These are phyloP conservation scores for Fusarium avenaceum DNA, from an alignment of 2,329 filamentous ascomycete species.

Conservation along the genomic window DNA sequence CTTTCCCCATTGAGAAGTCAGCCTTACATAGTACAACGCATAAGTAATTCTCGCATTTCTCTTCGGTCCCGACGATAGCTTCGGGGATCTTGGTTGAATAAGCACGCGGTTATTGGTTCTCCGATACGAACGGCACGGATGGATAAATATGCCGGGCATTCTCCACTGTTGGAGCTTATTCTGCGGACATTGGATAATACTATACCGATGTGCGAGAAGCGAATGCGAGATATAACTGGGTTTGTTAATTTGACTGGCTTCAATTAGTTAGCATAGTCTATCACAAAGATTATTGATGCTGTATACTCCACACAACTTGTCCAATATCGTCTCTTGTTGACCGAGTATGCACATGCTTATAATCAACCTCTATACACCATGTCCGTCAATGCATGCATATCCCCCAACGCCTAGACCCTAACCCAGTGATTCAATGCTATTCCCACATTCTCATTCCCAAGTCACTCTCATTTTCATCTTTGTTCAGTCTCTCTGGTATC, in stretches of 20 bases:
- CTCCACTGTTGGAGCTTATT: slow-evolving; percentile 23
- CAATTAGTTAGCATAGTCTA: too few relatives aligned
- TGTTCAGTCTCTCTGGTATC: slow-evolving; percentile 1
- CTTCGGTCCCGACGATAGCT: slow-evolving; percentile 19
- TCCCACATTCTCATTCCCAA: neutral
- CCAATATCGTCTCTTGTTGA: neutral
- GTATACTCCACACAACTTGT: neutral
- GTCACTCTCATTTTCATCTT: slow-evolving; percentile 8
- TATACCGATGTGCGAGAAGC: neutral
- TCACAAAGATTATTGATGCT: too few relatives aligned
- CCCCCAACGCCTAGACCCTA: slow-evolving; percentile 37
- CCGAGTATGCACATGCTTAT: slow-evolving; percentile 3
- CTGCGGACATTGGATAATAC: neutral
- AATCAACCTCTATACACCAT: neutral
- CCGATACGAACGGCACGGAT: slow-evolving; percentile 26
- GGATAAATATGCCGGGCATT: slow-evolving; percentile 30
- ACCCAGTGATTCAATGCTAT: slow-evolving; percentile 28
- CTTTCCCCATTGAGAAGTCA: slow-evolving; percentile 12
- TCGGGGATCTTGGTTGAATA: slow-evolving; percentile 33
- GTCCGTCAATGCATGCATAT: slow-evolving; percentile 15
- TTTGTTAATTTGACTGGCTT: too few relatives aligned
- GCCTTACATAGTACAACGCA: slow-evolving; percentile 3
- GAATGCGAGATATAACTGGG: slow-evolving; percentile 25
- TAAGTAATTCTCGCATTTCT: slow-evolving; percentile 11
- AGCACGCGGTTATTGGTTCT: slow-evolving; percentile 41